Evolutionary conservation across 371 early-diverging fungal genomes (phyloP).

Genomic region (Parasitella parasitica): DNA sequence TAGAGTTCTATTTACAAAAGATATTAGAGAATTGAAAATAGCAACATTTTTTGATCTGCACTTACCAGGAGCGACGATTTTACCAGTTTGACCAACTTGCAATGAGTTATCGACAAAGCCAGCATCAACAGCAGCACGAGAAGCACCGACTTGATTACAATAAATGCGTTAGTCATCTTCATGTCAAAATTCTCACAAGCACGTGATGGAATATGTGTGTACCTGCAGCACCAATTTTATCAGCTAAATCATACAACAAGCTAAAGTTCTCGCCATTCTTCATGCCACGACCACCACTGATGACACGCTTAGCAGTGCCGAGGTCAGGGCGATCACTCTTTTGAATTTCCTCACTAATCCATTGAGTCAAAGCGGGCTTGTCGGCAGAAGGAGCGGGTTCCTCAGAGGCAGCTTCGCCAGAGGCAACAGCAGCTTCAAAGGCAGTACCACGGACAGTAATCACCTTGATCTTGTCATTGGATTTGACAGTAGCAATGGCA

Average conservation of each 20-base stretch:
- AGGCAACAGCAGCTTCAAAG: slow-evolving; percentile 71
- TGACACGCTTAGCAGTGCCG: slow-evolving; percentile 83
- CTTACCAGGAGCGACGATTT: slow-evolving; percentile 92
- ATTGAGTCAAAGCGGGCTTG: slow-evolving; percentile 65
- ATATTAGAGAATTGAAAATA: not conserved
- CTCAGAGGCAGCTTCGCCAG: slow-evolving; percentile 51
- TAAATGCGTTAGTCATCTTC: not conserved
- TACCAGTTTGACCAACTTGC: slow-evolving; percentile 98
- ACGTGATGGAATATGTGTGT: slow-evolving; percentile 22
- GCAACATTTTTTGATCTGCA: not conserved
- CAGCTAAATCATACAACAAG: slow-evolving; percentile 89
- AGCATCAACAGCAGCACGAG: slow-evolving; percentile 98
- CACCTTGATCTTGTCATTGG: slow-evolving; percentile 83
- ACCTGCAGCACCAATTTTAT: slow-evolving; percentile 94
- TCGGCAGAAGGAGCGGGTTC: slow-evolving; percentile 73
- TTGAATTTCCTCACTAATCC: slow-evolving; percentile 87
- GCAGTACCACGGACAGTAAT: slow-evolving; percentile 92
- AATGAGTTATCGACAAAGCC: slow-evolving; percentile 95
- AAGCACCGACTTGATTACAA: slow-evolving; percentile 81
- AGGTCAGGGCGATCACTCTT: slow-evolving; percentile 97
- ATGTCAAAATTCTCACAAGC: slow-evolving; percentile 19
- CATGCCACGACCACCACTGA: slow-evolving; percentile 95
- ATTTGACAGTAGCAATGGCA: slow-evolving; percentile 95
- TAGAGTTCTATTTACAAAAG: slow-evolving; percentile 66
- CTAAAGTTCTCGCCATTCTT: slow-evolving; percentile 97